Conservation (phyloP, 495 filamentous ascomycete genomes). For the Aspergillus heteromorphus region DNA sequence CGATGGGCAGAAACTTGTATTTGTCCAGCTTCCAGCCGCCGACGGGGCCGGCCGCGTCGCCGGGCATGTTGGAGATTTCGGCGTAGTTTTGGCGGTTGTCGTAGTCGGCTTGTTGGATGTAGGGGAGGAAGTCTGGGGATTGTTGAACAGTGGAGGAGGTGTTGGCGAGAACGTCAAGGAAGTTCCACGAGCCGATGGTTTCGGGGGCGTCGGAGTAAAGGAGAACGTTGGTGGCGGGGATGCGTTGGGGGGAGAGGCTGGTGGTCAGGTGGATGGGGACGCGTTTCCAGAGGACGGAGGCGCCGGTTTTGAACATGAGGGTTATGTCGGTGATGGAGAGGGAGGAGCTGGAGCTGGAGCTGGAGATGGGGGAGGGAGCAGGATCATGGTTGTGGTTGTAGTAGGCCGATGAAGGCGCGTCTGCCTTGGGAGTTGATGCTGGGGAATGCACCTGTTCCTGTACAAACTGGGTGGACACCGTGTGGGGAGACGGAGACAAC, state of each 20-base stretch:
- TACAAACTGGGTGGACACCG: too few species aligned
- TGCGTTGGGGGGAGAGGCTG: conserved; percentile 19
- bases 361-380: neutral
- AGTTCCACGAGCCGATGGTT: conserved; percentile 25
- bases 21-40: conserved; percentile 44
- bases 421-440: neutral
- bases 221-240: conserved; percentile 21
- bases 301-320: conserved; percentile 36
- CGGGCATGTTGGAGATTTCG: conserved; percentile 16
- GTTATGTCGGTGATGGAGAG: conserved; percentile 26
- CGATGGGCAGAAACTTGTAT: conserved; percentile 45
- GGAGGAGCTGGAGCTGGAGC: conserved; percentile 7
- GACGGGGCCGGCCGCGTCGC: conserved; percentile 14
- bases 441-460: too few species aligned
- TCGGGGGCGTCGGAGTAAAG: conserved; percentile 34
- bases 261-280: conserved; percentile 29
- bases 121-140: conserved; percentile 12
- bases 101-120: conserved; percentile 20
- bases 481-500: neutral
- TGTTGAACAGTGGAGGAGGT: conserved; percentile 15
- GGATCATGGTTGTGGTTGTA: neutral
- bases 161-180: conserved; percentile 32
- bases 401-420: neutral
- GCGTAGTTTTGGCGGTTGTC: conserved; percentile 19
- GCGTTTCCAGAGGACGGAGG: conserved; percentile 29